Evolutionary conservation across 2,329 filamentous ascomycete genomes (phyloP).

Genomic region (Xylaria sp.): DNA sequence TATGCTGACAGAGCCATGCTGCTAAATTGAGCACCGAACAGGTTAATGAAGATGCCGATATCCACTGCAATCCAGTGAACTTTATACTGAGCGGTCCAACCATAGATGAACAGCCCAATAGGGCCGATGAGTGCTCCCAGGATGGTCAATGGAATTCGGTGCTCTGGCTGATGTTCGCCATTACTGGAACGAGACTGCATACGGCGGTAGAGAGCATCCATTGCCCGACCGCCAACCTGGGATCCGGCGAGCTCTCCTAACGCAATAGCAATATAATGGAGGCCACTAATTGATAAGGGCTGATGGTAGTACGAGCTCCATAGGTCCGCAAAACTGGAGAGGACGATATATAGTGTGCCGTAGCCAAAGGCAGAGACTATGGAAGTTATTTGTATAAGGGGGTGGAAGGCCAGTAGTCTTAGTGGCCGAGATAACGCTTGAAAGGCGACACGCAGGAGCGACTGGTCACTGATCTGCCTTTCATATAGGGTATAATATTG

Average conservation of each 20-base stretch:
- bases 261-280: conserved; percentile 72
- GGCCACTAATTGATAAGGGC: conserved; percentile 65
- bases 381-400: conserved; percentile 67
- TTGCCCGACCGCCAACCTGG: conserved; percentile 56
- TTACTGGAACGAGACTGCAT: conserved; percentile 19
- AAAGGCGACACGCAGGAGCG: conserved; percentile 42
- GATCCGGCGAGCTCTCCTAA: conserved; percentile 69
- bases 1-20: conserved; percentile 52
- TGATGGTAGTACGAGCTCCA: conserved; percentile 67
- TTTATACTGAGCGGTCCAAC: conserved; percentile 54
- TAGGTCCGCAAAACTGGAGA: conserved; percentile 69
- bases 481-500: conserved; percentile 53
- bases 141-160: conserved; percentile 68
- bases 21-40: conserved; percentile 49
- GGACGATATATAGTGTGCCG: conserved; percentile 70
- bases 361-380: conserved; percentile 68
- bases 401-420: conserved; percentile 65
- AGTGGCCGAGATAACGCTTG: conserved; percentile 63
- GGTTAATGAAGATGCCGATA: conserved; percentile 48
- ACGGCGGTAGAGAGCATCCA: conserved; percentile 54
- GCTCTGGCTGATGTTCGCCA: conserved; percentile 60
- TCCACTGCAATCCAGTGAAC: conserved; percentile 54
- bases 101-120: conserved; percentile 54
- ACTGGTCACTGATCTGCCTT: conserved; percentile 46
- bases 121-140: conserved; percentile 58